Evolutionary conservation across 441 rosid species (phyloP), one percentile per base, ranked within the genome.

Genomic region (Capsella rubella): DNA sequence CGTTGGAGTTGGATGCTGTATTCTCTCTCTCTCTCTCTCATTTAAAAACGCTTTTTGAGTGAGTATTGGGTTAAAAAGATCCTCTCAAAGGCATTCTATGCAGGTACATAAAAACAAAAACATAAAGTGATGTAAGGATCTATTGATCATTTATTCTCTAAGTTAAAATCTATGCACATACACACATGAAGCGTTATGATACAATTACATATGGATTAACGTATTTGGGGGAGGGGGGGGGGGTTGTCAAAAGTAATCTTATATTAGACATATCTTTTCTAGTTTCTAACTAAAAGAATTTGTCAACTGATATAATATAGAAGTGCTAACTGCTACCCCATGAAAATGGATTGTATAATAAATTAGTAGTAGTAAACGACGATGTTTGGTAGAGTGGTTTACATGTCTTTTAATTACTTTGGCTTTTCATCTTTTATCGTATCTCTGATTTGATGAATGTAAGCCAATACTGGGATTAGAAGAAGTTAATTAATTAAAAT

Each of bases 271-370:
- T 57, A 16, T 57, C 12, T 47, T 37, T 37, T 37, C 8, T 34
- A 34, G 37, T 34, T 34, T 72, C 28, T 27, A 31, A 2, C 39
- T 43, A 1, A 45, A 46, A 54, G 8, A 15, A 54, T 37, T 21
- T 57, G 57, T 45, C 74, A 60, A 28, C 64, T 2, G 2, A 42
- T 0, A 60, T 51, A 8, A n/a, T 50, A 21, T 21, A 21, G 25
- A 21, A 59, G 47, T 75, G 73, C 49, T 59, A 15, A 15, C 21
- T 75, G 73, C 40, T 59, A 27, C 27, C 27, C 31, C 69, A 75
- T 34, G 73, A 59, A 21, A 21, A 52, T 60, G 32, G 42, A n/a
- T 31, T 50, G 40, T 39, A 49, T 50, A 42, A 49, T 50, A 42
- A 10, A 55, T 9, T 12, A 27, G 5, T 47, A 34, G 39, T 12